These are phyloP conservation scores for Salvia hispanica DNA, from an alignment of 257 asterid species.

Conservation along the genomic window DNA sequence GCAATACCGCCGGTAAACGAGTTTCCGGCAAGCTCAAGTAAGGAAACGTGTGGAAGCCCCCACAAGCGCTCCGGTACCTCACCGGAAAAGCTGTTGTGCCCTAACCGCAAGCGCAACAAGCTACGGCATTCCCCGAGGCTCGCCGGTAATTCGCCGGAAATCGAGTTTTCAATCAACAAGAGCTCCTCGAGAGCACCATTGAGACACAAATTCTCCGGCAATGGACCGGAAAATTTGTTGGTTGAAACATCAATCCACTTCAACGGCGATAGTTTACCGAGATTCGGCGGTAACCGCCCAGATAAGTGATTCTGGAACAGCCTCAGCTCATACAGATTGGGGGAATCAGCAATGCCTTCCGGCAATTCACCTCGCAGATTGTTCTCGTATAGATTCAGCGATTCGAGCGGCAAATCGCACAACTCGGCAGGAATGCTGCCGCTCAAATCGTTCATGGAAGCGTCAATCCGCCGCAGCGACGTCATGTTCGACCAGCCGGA, in stretches of 20 bases:
- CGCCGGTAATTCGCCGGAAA: constrained; percentile 77
- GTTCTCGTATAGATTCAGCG: constrained; percentile 87
- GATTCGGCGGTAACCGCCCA: constrained; percentile 64
- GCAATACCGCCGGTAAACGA: constrained; percentile 77
- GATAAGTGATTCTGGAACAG: constrained; percentile 67
- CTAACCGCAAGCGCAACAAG: constrained; percentile 73
- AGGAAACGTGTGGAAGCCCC: constrained; percentile 89
- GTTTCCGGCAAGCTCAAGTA: constrained; percentile 76
- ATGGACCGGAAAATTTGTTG: constrained; percentile 64
- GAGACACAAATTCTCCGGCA: constrained; percentile 66
- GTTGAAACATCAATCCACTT: constrained; percentile 85
- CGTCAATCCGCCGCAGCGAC: constrained; percentile 74
- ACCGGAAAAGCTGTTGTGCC: constrained; percentile 73
- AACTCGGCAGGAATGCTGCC: constrained; percentile 81
- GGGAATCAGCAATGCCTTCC: constrained; percentile 63
- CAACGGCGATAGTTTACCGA: constrained; percentile 75
- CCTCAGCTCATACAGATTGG: constrained; percentile 79
- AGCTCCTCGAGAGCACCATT: constrained; percentile 67
- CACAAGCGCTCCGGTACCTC: constrained; percentile 74
- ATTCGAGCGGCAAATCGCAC: constrained; percentile 84
- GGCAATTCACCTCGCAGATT: constrained; percentile 70
- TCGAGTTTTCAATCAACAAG: constrained; percentile 62
- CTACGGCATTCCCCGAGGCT: constrained; percentile 70
- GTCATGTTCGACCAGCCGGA: constrained; percentile 86
- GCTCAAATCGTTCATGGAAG: constrained; percentile 77